Evolutionary conservation across 2,329 filamentous ascomycete species (phyloP).

Genomic region (Fusarium graminum): DNA sequence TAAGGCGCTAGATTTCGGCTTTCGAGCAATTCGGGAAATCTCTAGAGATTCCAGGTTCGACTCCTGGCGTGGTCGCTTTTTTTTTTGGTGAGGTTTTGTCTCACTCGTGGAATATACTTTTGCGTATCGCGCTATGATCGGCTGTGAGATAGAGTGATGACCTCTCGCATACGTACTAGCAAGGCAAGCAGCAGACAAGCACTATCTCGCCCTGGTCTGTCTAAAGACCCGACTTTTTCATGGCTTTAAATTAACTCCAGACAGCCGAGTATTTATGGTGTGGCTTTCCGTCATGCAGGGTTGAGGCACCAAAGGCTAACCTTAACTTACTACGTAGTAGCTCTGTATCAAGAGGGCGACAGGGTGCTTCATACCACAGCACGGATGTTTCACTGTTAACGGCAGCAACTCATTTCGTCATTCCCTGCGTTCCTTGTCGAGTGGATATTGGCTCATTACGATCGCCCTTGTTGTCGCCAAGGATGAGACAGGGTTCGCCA

Average conservation of each 20-base stretch:
- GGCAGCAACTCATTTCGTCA: neutral
- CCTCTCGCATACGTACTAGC: too few relatives aligned
- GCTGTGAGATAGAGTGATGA: neutral
- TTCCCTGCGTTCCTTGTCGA: neutral
- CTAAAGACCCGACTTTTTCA: neutral
- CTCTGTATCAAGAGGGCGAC: too few relatives aligned
- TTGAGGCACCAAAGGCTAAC: conserved; percentile 1
- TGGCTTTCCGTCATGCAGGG: conserved; percentile 3
- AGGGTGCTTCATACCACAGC: too few relatives aligned
- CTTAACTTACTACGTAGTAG: conserved; percentile 5
- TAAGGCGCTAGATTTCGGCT: conserved; percentile 56
- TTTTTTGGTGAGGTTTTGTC: neutral
- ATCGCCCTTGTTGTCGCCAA: conserved; percentile 19
- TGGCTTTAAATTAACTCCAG: neutral
- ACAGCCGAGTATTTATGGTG: conserved; percentile 1
- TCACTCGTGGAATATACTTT: neutral
- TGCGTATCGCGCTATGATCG: neutral
- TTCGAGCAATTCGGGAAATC: conserved; percentile 28
- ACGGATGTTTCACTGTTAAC: too few relatives aligned
- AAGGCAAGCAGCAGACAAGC: neutral
- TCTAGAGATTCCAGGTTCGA: conserved; percentile 56
- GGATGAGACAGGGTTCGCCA: neutral
- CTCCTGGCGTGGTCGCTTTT: conserved; percentile 53
- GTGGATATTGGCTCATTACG: conserved; percentile 19
- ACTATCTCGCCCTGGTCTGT: neutral